Evolutionary conservation across 805 yeast species (phyloP), one percentile per base, ranked within the genome.

Genomic region (Starmerella powellii): DNA sequence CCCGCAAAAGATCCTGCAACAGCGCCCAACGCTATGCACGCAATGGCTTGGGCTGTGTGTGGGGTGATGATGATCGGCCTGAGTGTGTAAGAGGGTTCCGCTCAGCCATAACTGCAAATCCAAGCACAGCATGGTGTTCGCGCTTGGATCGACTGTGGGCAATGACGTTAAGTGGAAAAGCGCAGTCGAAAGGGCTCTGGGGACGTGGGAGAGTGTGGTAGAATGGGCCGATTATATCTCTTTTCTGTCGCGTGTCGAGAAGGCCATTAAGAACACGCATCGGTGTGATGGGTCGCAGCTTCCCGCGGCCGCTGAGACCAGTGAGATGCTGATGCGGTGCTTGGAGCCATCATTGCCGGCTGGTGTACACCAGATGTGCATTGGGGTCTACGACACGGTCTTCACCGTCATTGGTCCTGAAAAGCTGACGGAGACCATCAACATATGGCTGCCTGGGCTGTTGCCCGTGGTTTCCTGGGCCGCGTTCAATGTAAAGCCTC

Each of bases 211-310:
- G 40, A 64, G 81, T 2, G 80, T 86, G 1, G 81, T 77, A 26
- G 98, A 91, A 64, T 91, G 99, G 99, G 97, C 98, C 12, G 98
- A 91, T 58, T 86, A 88, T 59, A 91, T 91, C 43, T 80, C 96
- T 18, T 87, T 84, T 58, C 66, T 93, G 34, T 77, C 88, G 2
- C 75, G 81, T 46, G 69, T 93, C 5, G 76, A 77, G 45, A 83
- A 85, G 57, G 78, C 93, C 0, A 61, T 87, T 31, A 73, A 71
- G 45, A 62, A 64, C 17, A 47, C 39, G 29, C 46, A 41, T 18
- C 38, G 38, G 8, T 48, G 51, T 23, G 45, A 41, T 17, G 52
- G 52, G 13, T 40, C 49, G 3, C 59, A 61, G 34, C 73, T 88
- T 11, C 97, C 95, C 0, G 69, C 65, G 35, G 73, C 78, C 2